Base-by-base conservation (phyloP, 495 filamentous ascomycete species). In the Penicillium bovifimosum region DNA sequence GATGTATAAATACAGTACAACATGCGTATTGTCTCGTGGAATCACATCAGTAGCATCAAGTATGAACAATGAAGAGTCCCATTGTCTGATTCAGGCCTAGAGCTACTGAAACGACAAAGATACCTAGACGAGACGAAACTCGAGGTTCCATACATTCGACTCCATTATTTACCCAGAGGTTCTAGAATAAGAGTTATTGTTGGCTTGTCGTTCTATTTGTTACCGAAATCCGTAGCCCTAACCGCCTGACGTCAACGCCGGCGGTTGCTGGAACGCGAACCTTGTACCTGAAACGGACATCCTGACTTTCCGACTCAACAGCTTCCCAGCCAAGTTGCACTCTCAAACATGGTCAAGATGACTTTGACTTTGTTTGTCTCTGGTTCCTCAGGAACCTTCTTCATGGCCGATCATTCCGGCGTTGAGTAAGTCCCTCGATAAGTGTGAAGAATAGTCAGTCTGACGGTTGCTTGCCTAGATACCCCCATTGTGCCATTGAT, bases 211-310 rank as follows among this genome's bases (percentile, higher is more conserved):
- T 24, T 34, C 32, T 9, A 11, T 13, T 13, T 11, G 11, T 11
- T 46, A 32, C n/a, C 17, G 42, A 34, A 9, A 33, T 52, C 47
- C 36, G 41, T 38, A 38, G 44, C 41, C 45, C 46, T 44, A 42
- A 40, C 51, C 13, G 47, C 54, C 49, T 68, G 65, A 70, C 67
- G 64, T 69, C 66, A 63, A 66, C 64, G 11, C 29, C 36, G 62
- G 62, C 64, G 65, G 55, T 59, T 67, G 48, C 52, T 65, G 63
- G 60, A 64, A 63, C 55, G 47, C 32, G 42, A 43, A 20, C 34
- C 32, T 33, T 28, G 31, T 39, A 29, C n/a, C 45, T 65, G 60
- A 63, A 63, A 65, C 59, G 49, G 17, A 47, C 31, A 38, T 55
- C 53, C 6, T 32, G 20, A 42, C 55, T 39, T 41, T 52, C 50